Evolutionary conservation across 108 stramenopile genomes (phyloP), one percentile per base, ranked within the genome.

Genomic region (Mayamaea pseudoterrestris): DNA sequence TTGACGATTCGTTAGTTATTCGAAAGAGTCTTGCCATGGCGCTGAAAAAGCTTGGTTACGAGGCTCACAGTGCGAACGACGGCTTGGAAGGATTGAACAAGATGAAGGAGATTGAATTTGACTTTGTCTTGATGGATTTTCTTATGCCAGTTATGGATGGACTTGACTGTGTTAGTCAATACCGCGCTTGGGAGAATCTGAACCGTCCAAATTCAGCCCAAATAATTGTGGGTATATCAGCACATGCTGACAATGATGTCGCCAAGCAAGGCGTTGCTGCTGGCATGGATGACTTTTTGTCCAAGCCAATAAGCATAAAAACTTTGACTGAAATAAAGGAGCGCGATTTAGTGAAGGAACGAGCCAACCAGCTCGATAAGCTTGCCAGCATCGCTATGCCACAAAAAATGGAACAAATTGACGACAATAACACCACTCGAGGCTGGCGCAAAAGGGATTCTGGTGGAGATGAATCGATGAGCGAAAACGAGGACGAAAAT

Each of bases 91-190:
- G 83, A 14, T 61, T 83, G 31, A 55, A 70, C 34, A 35, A 39
- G 14, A 31, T 91, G 44, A 56, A 78, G 35, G 8, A 20, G 30
- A 44, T 44, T 4, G 27, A 50, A 7, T 90, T 75, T 49, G 80
- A 84, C 53, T 17, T 90, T 8, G 71, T 69, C 3, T 27, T 90
- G 11, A 70, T 70, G 30, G 83, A 90, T 47, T 82, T 83, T 56
- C 48, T 84, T 27, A 90, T 90, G 88, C 88, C 88, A 13, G 59
- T 85, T 13, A 74, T 82, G 69, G 83, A 90, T 51, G 88, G 88
- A 8, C 32, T 90, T 2, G 80, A 84, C 40, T 71, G 80, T 50
- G 77, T 76, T 30, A 55, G 73, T 47, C 74, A 81, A 32, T 78
- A 65, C 50, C 55, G 84, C 12, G 52, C 55, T 5, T 79, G 84